Evolutionary conservation across 2,329 filamentous ascomycete genomes (phyloP), one percentile per base, ranked within the genome.

Genomic region (Fusarium longipes): DNA sequence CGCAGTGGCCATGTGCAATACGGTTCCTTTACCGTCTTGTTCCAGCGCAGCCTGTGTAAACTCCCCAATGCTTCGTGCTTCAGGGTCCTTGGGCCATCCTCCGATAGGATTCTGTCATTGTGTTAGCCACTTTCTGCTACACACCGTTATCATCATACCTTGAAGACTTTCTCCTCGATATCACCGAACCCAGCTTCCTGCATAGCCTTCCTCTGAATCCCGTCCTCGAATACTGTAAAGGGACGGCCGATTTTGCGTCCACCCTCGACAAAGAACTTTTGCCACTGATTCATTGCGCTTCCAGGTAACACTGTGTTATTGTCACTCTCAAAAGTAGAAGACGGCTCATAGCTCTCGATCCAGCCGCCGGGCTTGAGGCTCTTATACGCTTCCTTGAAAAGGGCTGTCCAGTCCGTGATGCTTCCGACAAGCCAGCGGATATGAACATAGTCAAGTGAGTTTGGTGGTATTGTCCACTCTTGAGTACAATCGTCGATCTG

Each of bases 301-400:
- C 22, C 43, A 2, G 25, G 20, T 1, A 2, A 10, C 0, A 63
- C 57, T 3, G 22, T 63, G 1, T n/a, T 39, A 10, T 63, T 43
- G 3, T 63, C 43, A 1, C 59, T 63, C 8, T 57, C 43, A 0
- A 63, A 8, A 3, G 14, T 27, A 0, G 56, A 47, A 3, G 58
- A 48, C 4, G 56, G 56, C 12, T 62, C 56, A 8, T 62, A 55
- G 24, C 56, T 62, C n/a, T 55, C 56, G 2, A 62, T 18, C 14
- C 55, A 63, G 2, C 57, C 57, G 0, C 57, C 57, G 4, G 59
- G 59, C 10, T 47, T 63, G 0, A 63, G 38, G 6, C 27, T 25
- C 3, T 32, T 63, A 1, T 57, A 50, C 0, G 38, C 43, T 35
- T 63, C 43, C 0, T 24, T 40, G 1, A 63, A 50, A 0, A 63